phyloP scores from a whole-genome alignment of 768 basidiomycete species.

The Boletus tylopilopsis region DNA sequence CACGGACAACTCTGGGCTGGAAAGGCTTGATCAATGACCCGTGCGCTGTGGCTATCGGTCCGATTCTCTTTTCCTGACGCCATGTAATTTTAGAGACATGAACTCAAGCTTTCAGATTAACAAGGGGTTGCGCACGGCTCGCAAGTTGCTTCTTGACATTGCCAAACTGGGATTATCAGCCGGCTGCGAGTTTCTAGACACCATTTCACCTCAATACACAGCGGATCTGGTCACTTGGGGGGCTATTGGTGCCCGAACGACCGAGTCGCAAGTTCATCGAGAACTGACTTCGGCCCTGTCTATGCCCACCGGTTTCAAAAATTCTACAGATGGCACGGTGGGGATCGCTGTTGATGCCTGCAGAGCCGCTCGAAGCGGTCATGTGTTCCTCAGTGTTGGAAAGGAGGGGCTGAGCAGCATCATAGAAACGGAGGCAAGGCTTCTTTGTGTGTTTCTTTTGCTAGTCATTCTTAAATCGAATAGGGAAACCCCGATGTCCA shows the following conservation, averaged over 20 bases:
- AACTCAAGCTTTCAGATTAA: conserved; percentile 95
- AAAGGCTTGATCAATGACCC: conserved; percentile 99
- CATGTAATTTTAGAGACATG: conserved; percentile 47
- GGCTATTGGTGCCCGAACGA: conserved; percentile 91
- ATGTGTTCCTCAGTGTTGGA: conserved; percentile 95
- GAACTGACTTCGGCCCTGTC: conserved; percentile 85
- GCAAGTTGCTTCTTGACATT: conserved; percentile 82
- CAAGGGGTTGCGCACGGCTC: conserved; percentile 86
- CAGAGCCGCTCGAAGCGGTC: conserved; percentile 83
- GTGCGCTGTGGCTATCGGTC: conserved; percentile 11
- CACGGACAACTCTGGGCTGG: conserved; percentile 96
- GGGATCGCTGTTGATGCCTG: conserved; percentile 94
- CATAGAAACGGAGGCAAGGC: conserved; percentile 86
- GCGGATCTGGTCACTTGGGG: conserved; percentile 95
- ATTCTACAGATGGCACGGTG: conserved; percentile 92
- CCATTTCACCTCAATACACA: conserved; percentile 80
- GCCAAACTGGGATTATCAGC: conserved; percentile 88
- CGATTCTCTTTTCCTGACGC: not conserved
- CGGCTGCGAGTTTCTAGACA: conserved; percentile 95
- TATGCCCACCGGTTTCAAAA: conserved; percentile 98
- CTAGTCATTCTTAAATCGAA: conserved; percentile 3
- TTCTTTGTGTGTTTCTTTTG: not conserved
- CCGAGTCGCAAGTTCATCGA: conserved; percentile 90
- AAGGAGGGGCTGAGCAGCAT: conserved; percentile 95
- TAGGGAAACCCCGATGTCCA: conserved; percentile 92